Percentiles rank a stretch among this genome's conserved stretches.
phyloP scores from a whole-genome alignment of 2,329 filamentous ascomycete genomes.

The Sporothrix mexicana region DNA sequence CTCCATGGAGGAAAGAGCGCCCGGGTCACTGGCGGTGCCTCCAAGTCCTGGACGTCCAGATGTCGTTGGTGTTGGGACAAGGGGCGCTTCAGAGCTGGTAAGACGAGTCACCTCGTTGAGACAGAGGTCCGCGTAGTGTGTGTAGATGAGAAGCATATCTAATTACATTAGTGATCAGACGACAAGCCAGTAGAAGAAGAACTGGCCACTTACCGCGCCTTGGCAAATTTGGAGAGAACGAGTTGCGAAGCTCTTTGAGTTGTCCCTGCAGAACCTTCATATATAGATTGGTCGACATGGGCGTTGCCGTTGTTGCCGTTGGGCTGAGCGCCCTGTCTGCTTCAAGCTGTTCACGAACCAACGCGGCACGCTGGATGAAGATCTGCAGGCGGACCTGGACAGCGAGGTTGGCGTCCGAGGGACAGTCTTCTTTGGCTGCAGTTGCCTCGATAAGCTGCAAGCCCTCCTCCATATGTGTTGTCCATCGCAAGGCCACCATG shows the following conservation, averaged over 20 bases:
- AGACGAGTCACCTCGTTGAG: conserved; percentile 41
- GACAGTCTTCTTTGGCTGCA: conserved; percentile 38
- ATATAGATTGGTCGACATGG: conserved; percentile 39
- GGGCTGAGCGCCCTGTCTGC: background rate
- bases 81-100: conserved; percentile 38
- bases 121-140: conserved; percentile 33
- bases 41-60: background rate
- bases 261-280: conserved; percentile 44
- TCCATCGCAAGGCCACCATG: conserved; percentile 47
- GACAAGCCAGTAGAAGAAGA: background rate
- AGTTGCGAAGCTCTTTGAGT: conserved; percentile 43
- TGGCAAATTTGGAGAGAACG: conserved; percentile 39
- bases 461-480: conserved; percentile 48
- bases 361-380: conserved; percentile 43
- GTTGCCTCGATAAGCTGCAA: conserved; percentile 41
- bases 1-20: conserved; percentile 41
- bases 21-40: background rate
- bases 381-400: conserved; percentile 48
- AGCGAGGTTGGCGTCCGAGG: conserved; percentile 44
- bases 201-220: conserved; percentile 29
- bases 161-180: background rate
- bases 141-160: conserved; percentile 35
- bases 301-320: background rate
- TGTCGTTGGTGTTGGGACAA: conserved; percentile 39
- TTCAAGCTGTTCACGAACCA: conserved; percentile 43